Percentiles rank a stretch among this genome's conserved stretches.
Evolutionary conservation across 306 rosid genomes (phyloP).

Genomic region (Vigna trinervia): DNA sequence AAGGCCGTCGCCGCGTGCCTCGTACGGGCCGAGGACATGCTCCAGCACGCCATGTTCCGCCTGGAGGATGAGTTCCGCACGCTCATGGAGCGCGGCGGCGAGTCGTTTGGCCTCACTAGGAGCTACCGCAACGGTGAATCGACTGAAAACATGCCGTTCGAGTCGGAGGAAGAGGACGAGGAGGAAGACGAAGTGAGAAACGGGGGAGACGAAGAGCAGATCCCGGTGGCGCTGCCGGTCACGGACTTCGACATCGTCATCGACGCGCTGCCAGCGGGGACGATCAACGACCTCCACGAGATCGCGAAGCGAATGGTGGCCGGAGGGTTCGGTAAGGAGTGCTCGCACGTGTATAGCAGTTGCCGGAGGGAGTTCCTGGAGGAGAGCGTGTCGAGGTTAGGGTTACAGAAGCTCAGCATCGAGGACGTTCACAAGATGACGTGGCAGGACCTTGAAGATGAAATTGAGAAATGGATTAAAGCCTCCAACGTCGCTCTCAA

Average conservation of each 20-base stretch:
- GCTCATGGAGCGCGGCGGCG: constrained; percentile 90
- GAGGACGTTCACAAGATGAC: constrained; percentile 88
- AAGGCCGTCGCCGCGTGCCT: constrained; percentile 66
- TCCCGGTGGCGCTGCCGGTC: constrained; percentile 82
- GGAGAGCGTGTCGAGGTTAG: constrained; percentile 84
- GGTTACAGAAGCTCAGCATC: constrained; percentile 85
- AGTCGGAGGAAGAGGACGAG: constrained; percentile 68
- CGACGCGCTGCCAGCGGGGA: constrained; percentile 85
- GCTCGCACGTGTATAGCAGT: constrained; percentile 83
- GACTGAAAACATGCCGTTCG: constrained; percentile 59
- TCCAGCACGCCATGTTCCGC: constrained; percentile 92
- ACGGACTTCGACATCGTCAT: constrained; percentile 75
- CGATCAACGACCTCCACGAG: constrained; percentile 84
- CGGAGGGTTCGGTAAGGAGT: constrained; percentile 89
- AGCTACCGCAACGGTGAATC: constrained; percentile 57
- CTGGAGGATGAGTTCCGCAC: constrained; percentile 88
- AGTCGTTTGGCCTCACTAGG: constrained; percentile 70
- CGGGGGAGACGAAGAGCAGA: constrained; percentile 47
- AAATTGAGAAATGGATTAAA: constrained; percentile 88
- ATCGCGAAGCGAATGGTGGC: constrained; percentile 94
- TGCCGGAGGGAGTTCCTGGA: constrained; percentile 88
- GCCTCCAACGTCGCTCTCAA: constrained; percentile 71
- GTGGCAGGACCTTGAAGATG: constrained; percentile 90
- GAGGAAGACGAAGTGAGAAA: constrained; percentile 46
- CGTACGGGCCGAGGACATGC: constrained; percentile 77